Conservation (phyloP, 176 grass and related monocot species). For the Rhynchospora breviuscula region DNA sequence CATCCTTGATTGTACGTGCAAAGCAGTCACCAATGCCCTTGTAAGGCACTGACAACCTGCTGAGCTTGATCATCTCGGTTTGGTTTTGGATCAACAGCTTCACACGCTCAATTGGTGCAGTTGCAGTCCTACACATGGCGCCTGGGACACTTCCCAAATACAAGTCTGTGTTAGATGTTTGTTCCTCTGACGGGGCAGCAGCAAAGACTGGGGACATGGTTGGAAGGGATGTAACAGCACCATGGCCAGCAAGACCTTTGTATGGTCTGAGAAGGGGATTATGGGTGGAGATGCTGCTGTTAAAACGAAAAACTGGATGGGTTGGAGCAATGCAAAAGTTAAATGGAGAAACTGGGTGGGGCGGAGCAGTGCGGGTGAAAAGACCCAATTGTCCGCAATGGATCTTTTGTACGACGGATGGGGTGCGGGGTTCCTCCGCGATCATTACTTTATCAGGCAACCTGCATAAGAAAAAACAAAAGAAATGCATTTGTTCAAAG, state of each 20-base stretch:
- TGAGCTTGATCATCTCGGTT: constrained; percentile 48
- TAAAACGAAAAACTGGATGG: constrained; percentile 13
- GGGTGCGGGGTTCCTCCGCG: constrained; percentile 23
- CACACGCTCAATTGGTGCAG: constrained; percentile 61
- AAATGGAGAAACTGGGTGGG: neutral
- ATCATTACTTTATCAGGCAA: constrained; percentile 1
- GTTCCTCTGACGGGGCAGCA: constrained; percentile 39
- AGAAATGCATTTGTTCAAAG: neutral
- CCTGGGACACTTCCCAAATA: constrained; percentile 54
- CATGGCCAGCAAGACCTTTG: neutral
- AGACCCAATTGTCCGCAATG: constrained; percentile 31
- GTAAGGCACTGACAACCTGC: constrained; percentile 42
- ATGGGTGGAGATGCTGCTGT: constrained; percentile 19
- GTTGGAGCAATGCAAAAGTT: neutral
- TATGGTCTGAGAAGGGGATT: constrained; percentile 17
- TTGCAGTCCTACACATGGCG: constrained; percentile 51
- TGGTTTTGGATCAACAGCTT: constrained; percentile 64
- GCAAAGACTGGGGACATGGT: constrained; percentile 32
- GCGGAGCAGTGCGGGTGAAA: constrained; percentile 31
- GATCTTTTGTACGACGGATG: constrained; percentile 30
- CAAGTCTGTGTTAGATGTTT: constrained; percentile 36
- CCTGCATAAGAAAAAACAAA: neutral
- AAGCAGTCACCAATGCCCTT: constrained; percentile 52
- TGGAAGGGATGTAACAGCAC: constrained; percentile 14
- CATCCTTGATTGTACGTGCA: constrained; percentile 36